phyloP scores from a whole-genome alignment of 768 basidiomycete species.

The Leccinum boreale region DNA sequence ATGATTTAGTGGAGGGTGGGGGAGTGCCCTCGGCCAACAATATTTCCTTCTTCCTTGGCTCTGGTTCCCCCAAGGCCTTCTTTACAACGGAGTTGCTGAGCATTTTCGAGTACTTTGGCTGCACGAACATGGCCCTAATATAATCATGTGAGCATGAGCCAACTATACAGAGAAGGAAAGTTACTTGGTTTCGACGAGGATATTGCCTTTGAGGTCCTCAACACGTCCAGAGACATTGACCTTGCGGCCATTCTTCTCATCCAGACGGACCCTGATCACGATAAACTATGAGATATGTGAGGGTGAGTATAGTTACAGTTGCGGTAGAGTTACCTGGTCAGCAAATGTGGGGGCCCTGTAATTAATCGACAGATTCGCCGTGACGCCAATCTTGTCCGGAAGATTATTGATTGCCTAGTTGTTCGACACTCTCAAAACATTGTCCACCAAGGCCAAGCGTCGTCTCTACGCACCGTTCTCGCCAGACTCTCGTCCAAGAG shows the following conservation, averaged over 20 bases:
- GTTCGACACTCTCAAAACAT: constrained; percentile 5
- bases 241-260: constrained; percentile 76
- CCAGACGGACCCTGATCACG: constrained; percentile 68
- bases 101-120: constrained; percentile 83
- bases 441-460: background rate
- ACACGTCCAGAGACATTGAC: constrained; percentile 64
- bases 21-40: constrained; percentile 27
- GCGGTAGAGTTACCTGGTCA: constrained; percentile 56
- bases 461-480: constrained; percentile 56
- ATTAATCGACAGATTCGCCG: constrained; percentile 76
- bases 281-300: constrained; percentile 57
- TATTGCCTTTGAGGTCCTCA: constrained; percentile 77
- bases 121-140: constrained; percentile 74
- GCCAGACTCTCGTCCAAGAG: constrained; percentile 83
- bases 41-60: constrained; percentile 18
- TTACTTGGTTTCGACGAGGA: constrained; percentile 80
- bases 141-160: background rate
- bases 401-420: constrained; percentile 78
- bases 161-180: constrained; percentile 25
- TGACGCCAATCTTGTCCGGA: constrained; percentile 89
- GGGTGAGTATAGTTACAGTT: background rate
- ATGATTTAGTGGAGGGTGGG: constrained; percentile 26
- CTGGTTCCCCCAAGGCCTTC: constrained; percentile 64
- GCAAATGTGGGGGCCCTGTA: constrained; percentile 89
- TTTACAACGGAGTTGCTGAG: constrained; percentile 58